Base-by-base conservation (phyloP, 805 yeast species). In the Suhomyces sp. region DNA sequence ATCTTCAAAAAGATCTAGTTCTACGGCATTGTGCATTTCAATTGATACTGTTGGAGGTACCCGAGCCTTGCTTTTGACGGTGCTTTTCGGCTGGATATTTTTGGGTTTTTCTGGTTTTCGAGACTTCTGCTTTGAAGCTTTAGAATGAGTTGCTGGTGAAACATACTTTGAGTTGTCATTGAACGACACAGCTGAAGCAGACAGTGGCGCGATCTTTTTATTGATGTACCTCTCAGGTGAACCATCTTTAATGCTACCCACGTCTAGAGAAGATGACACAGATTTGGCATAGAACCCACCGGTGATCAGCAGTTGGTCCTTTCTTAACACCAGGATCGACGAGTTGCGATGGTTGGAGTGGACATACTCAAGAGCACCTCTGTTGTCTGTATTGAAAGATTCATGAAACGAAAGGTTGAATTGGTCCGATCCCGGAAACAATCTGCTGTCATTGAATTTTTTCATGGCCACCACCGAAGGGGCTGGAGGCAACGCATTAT, bases 1-100 rank as follows among this genome's bases (percentile, higher is more conserved):
- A 51, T 76, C 75, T 50, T 77, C 79, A 57, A 65, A 72, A 10
- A 79, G 47, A 58, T 81, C 82, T 50, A 80, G 57, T 24, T 71
- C 59, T 49, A 73, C 71, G 22, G 66, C 55, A 59, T 83, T 80
- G 45, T 72, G 59, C 71, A 84, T 74, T 46, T 79, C 77, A 21
- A 83, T 63, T 6, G 74, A 68, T 2, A 82, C 80, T 44, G 58
- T 44, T 3, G 65, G 65, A 13, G 66, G 63, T 8, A 58, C 49
- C n/a, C 59, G 15, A 21, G 50, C 37, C 37, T 40, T 48, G 41
- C 46, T 49, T 41, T 48, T 52, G n/a, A n/a, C 49, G 21, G 21
- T n/a, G 19, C 46, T 29, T 33, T 47, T 22, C 35, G 49, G 33
- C 35, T 19, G 43, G 15, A 20, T 33, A 5, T n/a, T 47, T 25